Percentiles rank a stretch among this genome's conserved stretches.
These are phyloP conservation scores for Pyrrhoderma noxium DNA, from an alignment of 1,284 basidiomycete species.

Conservation along the genomic window DNA sequence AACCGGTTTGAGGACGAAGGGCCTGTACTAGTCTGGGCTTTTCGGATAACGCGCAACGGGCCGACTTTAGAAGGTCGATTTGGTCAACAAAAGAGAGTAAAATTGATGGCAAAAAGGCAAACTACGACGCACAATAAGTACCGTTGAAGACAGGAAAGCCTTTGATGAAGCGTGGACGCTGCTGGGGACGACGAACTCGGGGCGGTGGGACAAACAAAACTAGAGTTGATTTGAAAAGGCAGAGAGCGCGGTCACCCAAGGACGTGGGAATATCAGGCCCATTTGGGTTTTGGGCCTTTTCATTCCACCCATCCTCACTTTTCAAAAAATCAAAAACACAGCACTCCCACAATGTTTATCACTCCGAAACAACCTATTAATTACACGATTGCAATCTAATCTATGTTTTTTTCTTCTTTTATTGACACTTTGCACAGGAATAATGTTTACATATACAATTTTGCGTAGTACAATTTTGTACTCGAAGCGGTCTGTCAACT, in stretches of 20 bases:
- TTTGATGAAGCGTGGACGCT: constrained; percentile 2
- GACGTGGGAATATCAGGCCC: constrained; percentile 5
- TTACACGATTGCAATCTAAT: no score
- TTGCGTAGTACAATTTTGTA: no score
- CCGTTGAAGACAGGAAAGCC: neutral
- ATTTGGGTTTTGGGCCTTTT: neutral
- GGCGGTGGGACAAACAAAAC: constrained; percentile 9
- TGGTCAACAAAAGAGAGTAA: neutral
- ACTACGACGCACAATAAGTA: constrained; percentile 1
- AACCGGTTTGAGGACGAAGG: constrained; percentile 2
- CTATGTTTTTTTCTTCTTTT: no score
- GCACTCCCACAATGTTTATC: no score
- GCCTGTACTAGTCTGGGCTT: constrained; percentile 6
- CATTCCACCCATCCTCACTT: neutral
- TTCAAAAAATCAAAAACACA: neutral
- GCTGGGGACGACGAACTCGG: neutral
- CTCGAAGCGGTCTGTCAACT: no score
- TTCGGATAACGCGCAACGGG: constrained; percentile 16
- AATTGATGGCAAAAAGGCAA: neutral
- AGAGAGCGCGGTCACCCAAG: neutral
- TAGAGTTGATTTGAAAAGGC: constrained; percentile 15
- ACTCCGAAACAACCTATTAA: no score
- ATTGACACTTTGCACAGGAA: no score
- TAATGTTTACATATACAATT: no score
- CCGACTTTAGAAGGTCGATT: constrained; percentile 9